Base-by-base conservation (phyloP, 805 yeast genomes). In the Candida boleticola region DNA sequence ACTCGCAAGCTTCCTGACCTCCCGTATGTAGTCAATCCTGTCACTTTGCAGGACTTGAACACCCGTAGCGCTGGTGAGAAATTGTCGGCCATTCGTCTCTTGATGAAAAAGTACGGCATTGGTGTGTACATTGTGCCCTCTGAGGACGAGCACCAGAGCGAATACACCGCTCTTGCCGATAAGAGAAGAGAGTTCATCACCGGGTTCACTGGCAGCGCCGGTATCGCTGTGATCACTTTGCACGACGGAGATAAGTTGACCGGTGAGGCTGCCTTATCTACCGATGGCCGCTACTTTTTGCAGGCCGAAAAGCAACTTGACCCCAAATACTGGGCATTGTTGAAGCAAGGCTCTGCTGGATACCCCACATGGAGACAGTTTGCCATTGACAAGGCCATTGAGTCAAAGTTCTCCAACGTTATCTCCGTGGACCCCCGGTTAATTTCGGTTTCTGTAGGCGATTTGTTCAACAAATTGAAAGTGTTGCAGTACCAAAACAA, bases 151-250 rank as follows among this genome's bases (percentile, higher is more conserved):
- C 99, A 92, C 61, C 92, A 85, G 61, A 81, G 90, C 21, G 99
- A 92, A 65, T 90, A 90, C 54, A 92, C 92, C 5, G 77, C 93
- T 0, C 66, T 75, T 1, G 79, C 83, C 11, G 98, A 92, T 60
- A 87, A 84, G 58, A 78, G 97, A 52, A 73, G 97, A 43, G 84
- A 79, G 41, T 92, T 75, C 53, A 84, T 92, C 21, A 77, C 90
- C 5, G 97, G 89, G 0, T 92, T 92, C 65, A 84, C 92, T 10
- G 99, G 98, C 0, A 82, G 92, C 37, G 95, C 97, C 2, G 99
- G 98, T 19, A 69, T 88, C 18, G 97, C 96, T 1, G 76, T 93
- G n/a, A 74, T 92, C 16, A 82, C 96, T 23, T 54, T 66, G 30
- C 63, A 61, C 29, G 65, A 66, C 41, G 73, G 64, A 39, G 74